Conservation (phyloP, 2,329 filamentous ascomycete genomes). For the Aulographum hederae region DNA sequence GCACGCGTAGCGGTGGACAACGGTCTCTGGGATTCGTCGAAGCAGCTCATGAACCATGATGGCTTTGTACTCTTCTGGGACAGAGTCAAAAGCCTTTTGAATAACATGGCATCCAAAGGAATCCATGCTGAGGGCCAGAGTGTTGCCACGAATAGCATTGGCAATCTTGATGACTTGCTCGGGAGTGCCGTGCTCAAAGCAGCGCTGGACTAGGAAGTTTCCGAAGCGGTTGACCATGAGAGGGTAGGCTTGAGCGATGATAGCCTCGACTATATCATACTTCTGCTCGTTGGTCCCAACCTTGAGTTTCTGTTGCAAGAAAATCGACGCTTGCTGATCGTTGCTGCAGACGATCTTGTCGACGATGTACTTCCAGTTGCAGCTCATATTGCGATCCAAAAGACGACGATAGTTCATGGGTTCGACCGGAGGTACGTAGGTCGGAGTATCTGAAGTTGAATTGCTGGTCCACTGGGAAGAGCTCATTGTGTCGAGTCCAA, state of each 20-base stretch:
- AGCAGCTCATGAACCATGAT: slow-evolving; percentile 98
- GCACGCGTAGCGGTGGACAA: slow-evolving; percentile 95
- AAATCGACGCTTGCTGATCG: slow-evolving; percentile 97
- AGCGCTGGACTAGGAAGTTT: slow-evolving; percentile 95
- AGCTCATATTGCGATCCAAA: slow-evolving; percentile 87
- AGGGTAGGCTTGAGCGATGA: slow-evolving; percentile 84
- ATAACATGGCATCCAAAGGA: slow-evolving; percentile 96
- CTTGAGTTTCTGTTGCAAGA: slow-evolving; percentile 97
- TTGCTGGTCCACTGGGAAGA: too few relatives aligned
- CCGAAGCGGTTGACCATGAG: slow-evolving; percentile 98
- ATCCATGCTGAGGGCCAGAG: slow-evolving; percentile 90
- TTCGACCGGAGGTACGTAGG: slow-evolving; percentile 73
- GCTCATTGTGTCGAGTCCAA: background rate
- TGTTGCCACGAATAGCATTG: slow-evolving; percentile 83
- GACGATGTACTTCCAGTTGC: slow-evolving; percentile 98
- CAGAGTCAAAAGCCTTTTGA: slow-evolving; percentile 95
- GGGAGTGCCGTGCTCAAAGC: slow-evolving; percentile 92
- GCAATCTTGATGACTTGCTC: slow-evolving; percentile 93
- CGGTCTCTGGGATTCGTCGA: slow-evolving; percentile 87
- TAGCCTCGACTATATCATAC: slow-evolving; percentile 90
- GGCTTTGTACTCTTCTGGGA: slow-evolving; percentile 93
- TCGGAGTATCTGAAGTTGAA: slow-evolving; percentile 16
- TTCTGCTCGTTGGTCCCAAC: slow-evolving; percentile 90
- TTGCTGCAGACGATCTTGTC: slow-evolving; percentile 99
- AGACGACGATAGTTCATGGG: slow-evolving; percentile 92